These are phyloP conservation scores for Oryza glaberrima DNA, from an alignment of 176 grass and related monocot genomes.

Conservation along the genomic window DNA sequence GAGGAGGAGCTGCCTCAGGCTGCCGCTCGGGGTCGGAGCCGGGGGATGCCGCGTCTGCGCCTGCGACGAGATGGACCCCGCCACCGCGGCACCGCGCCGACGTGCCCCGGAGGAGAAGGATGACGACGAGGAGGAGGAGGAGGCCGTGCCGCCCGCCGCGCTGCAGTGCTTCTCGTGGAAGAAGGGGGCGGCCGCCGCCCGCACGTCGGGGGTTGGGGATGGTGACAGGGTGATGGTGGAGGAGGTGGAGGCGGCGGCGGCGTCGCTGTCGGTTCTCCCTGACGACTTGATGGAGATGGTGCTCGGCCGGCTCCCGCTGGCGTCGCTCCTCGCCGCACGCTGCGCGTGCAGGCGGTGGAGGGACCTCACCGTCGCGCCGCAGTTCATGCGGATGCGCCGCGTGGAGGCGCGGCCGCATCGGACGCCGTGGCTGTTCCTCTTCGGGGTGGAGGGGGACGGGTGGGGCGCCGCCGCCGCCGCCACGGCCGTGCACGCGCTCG, in stretches of 20 bases:
- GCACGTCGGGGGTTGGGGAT: background rate
- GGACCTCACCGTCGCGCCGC: constrained; percentile 59
- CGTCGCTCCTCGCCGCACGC: constrained; percentile 68
- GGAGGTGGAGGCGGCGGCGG: background rate
- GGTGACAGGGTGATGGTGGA: background rate
- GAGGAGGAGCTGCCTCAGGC: constrained; percentile 50
- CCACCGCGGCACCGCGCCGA: constrained; percentile 11
- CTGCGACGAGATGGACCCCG: constrained; percentile 68
- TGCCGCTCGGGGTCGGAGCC: constrained; percentile 59
- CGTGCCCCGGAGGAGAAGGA: background rate
- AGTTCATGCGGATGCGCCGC: constrained; percentile 62
- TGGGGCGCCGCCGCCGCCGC: constrained; percentile 49
- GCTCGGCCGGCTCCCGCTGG: constrained; percentile 64
- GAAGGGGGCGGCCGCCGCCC: constrained; percentile 4
- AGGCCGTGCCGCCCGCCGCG: background rate
- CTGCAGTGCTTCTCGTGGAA: constrained; percentile 59
- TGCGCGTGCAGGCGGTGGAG: constrained; percentile 91
- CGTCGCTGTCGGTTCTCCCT: constrained; percentile 50
- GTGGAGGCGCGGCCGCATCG: constrained; percentile 21
- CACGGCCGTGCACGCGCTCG: constrained; percentile 69
- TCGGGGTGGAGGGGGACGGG: constrained; percentile 59
- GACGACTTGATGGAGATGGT: constrained; percentile 91
- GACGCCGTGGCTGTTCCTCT: constrained; percentile 78
- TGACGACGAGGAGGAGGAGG: constrained; percentile 23
- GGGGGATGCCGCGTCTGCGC: constrained; percentile 77